Conservation (phyloP, 495 filamentous ascomycete genomes). For the Pseudotulostoma volvatum region DNA sequence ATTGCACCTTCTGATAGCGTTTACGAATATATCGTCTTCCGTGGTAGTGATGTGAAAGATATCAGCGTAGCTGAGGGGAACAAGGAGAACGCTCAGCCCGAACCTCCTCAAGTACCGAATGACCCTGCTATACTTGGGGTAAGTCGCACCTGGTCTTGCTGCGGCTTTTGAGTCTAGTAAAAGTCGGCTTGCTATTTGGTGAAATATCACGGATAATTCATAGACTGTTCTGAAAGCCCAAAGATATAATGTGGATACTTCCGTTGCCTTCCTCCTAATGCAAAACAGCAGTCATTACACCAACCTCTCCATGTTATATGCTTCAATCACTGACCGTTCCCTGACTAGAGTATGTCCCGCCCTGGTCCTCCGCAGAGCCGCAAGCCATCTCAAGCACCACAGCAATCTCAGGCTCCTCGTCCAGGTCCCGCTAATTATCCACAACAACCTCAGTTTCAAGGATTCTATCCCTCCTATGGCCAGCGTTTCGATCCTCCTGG, state of each 20-base stretch:
- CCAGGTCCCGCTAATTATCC: conserved; percentile 32
- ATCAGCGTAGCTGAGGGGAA: conserved; percentile 73
- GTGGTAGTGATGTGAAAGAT: conserved; percentile 97
- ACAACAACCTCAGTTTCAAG: conserved; percentile 36
- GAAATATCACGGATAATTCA: conserved; percentile 76
- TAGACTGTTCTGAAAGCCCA: conserved; percentile 68
- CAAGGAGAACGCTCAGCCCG: conserved; percentile 52
- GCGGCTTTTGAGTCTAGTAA: too few species aligned
- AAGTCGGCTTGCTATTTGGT: too few species aligned
- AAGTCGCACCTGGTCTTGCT: conserved; percentile 34
- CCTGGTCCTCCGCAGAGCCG: conserved; percentile 25
- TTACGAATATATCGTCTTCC: conserved; percentile 99
- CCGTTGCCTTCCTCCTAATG: conserved; percentile 99
- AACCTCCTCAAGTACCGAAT: conserved; percentile 62
- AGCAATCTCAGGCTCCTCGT: conserved; percentile 26
- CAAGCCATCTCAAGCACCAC: conserved; percentile 22
- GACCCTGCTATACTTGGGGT: conserved; percentile 96
- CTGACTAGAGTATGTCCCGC: conserved; percentile 25
- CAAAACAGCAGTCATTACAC: conserved; percentile 16
- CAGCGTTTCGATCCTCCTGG: conserved; percentile 41
- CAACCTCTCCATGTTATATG: too few species aligned
- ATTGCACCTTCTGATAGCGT: conserved; percentile 64
- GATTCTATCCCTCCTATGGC: conserved; percentile 34
- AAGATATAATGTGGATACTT: conserved; percentile 87
- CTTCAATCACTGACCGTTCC: conserved; percentile 10